phyloP scores from a whole-genome alignment of 257 asterid genomes.

The Solanum gandarillasii region DNA sequence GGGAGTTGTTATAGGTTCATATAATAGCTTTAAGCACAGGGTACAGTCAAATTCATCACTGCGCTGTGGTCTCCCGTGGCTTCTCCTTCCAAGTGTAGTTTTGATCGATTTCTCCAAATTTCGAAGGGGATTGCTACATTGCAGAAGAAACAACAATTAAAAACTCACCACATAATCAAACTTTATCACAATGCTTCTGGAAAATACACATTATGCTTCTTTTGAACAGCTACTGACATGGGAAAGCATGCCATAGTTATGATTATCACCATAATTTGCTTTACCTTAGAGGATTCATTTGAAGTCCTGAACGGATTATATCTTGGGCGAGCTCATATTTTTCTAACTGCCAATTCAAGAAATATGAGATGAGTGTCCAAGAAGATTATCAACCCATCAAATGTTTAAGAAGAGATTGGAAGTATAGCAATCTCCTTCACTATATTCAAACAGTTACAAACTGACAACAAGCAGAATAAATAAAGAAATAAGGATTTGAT shows the following conservation, averaged over 20 bases:
- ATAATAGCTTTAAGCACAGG: slow-evolving; percentile 77
- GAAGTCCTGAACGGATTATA: slow-evolving; percentile 63
- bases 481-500: background rate
- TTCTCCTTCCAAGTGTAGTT: slow-evolving; percentile 35
- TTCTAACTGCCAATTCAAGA: slow-evolving; percentile 60
- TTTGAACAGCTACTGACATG: background rate
- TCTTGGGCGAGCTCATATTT: slow-evolving; percentile 68
- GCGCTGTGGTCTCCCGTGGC: slow-evolving; percentile 45
- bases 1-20: slow-evolving; percentile 89
- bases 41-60: slow-evolving; percentile 97
- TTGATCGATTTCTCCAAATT: slow-evolving; percentile 45
- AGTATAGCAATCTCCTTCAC: background rate
- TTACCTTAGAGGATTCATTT: slow-evolving; percentile 65
- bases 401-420: background rate
- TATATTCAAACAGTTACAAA: background rate
- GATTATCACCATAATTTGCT: background rate
- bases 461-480: background rate
- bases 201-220: background rate
- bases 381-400: background rate
- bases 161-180: background rate
- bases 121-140: slow-evolving; percentile 48
- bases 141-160: background rate
- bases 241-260: background rate
- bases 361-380: background rate
- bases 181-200: background rate